Conservation (phyloP, 1,284 basidiomycete species). For the Rhodotorula sp. region DNA sequence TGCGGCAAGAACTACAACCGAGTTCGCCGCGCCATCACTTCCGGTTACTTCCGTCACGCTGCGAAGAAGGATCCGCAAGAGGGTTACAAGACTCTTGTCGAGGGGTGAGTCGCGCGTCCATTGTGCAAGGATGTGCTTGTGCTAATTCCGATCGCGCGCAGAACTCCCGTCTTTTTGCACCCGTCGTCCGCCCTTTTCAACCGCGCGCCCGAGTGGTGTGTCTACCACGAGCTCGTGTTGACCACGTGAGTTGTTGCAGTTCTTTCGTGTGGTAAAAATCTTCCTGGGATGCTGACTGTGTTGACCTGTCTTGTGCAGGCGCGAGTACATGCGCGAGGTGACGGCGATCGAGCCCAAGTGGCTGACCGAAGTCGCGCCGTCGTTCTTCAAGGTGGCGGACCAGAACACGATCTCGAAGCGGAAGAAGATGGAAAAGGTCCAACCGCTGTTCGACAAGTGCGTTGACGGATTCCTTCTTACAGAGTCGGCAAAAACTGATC, state of each 20-base stretch:
- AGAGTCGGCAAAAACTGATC: constrained; percentile 27
- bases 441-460: constrained; percentile 79
- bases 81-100: constrained; percentile 90
- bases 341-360: constrained; percentile 97
- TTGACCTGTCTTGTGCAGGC: neutral
- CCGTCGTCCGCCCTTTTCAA: constrained; percentile 97
- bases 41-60: constrained; percentile 92
- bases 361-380: constrained; percentile 95
- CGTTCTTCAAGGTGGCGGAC: constrained; percentile 97
- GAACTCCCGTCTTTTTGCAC: constrained; percentile 93
- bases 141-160: neutral
- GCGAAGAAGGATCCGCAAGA: constrained; percentile 80
- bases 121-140: neutral
- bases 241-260: constrained; percentile 23
- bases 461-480: constrained; percentile 18
- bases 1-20: constrained; percentile 89
- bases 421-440: constrained; percentile 96
- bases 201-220: constrained; percentile 74
- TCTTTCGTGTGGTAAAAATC: too few species aligned
- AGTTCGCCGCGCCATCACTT: constrained; percentile 92
- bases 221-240: constrained; percentile 65
- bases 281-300: neutral
- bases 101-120: constrained; percentile 57
- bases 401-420: constrained; percentile 94
- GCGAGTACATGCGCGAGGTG: constrained; percentile 93